Evolutionary conservation across 345 rosid genomes (phyloP), one percentile per base, ranked within the genome.

Genomic region (Hirschfeldia incana): DNA sequence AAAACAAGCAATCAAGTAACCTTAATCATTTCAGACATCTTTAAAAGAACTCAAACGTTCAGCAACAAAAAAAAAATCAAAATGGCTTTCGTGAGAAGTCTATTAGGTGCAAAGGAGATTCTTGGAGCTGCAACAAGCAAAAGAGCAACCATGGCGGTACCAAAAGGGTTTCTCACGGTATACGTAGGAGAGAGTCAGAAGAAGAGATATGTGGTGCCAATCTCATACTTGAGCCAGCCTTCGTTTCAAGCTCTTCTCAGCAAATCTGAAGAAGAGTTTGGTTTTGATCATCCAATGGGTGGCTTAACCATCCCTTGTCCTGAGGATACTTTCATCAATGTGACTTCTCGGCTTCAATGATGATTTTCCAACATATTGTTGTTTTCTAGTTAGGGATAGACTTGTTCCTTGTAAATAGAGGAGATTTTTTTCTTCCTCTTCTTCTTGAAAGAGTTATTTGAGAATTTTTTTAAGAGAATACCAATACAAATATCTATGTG

Each of bases 361-460:
- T 49, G 2, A 13, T 46, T 12, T 3, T 49, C 7, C 55, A 13
- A 1, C 2, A 49, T 49, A 4, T 4, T 49, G 17, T 49, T 29
- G 21, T 49, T 7, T 1, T 49, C 15, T 15, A 49, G 8, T 5
- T 49, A 49, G 57, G 13, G 6, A 13, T 49, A 49, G 57, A 49
- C 5, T 13, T 49, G 13, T 49, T 49, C 57, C 6, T 49, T 49
- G 57, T 49, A 49, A 3, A 49, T 49, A 49, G 57, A 49, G 15
- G 57, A 44, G 13, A 11, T 37, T 73, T 65, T 5, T 6, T 3
- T 10, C 28, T n/a, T 21, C 21, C 21, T 21, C 21, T 57, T 78
- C 15, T 78, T 58, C 15, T 13, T 72, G 67, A 65, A 78, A 66
- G 68, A 58, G 81, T 55, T 55, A 4, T 53, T 7, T 17, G 4